A percentile compares a stretch with the other conserved stretches of the same genome.
Evolutionary conservation across 139 green algal species (phyloP).

Genomic region (Dunaliella primolecta): DNA sequence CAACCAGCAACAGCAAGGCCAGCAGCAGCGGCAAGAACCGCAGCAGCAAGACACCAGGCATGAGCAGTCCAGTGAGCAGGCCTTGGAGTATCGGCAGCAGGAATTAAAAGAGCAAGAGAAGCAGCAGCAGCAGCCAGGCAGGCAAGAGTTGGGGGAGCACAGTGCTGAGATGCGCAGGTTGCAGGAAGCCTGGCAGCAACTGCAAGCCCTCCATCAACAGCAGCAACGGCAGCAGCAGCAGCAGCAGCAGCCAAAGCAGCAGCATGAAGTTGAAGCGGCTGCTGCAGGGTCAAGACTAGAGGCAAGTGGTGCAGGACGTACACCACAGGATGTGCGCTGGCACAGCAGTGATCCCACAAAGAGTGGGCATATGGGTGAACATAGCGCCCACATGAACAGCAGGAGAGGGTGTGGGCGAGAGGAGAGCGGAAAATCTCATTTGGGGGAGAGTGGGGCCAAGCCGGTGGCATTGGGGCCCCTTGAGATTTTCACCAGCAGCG

Average conservation of each 20-base stretch:
- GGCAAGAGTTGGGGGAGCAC: neutral
- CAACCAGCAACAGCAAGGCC: neutral
- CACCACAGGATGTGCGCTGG: too few relatives aligned
- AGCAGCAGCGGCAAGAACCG: conserved; percentile 8
- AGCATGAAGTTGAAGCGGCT: neutral
- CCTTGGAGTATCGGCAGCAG: too few relatives aligned
- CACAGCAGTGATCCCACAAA: too few relatives aligned
- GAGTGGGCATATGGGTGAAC: too few relatives aligned
- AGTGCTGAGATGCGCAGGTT: neutral
- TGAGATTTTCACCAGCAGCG: neutral
- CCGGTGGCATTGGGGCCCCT: too few relatives aligned
- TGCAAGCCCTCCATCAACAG: neutral
- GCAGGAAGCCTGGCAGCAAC: neutral
- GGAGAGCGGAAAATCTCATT: too few relatives aligned
- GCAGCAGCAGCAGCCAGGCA: neutral
- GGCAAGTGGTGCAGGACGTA: too few relatives aligned
- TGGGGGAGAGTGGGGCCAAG: too few relatives aligned
- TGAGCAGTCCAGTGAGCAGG: neutral
- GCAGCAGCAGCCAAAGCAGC: conserved; percentile 17
- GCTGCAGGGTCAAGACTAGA: too few relatives aligned
- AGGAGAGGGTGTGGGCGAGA: too few relatives aligned
- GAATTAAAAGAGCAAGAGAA: too few relatives aligned
- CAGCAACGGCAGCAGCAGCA: conserved; percentile 10
- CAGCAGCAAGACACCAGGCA: neutral
- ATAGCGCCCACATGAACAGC: too few relatives aligned